Conservation (phyloP, 352 stramenopile genomes). For the Phytopythium cucurbitacearum region DNA sequence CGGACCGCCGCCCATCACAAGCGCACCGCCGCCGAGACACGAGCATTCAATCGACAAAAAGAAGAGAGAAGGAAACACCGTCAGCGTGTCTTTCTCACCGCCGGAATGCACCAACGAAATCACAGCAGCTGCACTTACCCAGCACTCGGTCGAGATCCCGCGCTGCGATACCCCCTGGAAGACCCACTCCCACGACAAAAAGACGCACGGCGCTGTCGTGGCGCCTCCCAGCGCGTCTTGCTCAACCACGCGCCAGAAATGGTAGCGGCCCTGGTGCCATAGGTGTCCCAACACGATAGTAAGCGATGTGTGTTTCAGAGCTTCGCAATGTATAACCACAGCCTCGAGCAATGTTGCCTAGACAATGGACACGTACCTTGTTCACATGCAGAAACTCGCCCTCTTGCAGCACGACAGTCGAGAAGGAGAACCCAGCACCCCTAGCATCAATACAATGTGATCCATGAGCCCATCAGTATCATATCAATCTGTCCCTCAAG, state of each 20-base stretch:
- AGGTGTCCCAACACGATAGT: neutral
- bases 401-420: constrained; percentile 65
- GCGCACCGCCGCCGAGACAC: too few species aligned
- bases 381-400: constrained; percentile 85
- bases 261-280: constrained; percentile 45
- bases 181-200: constrained; percentile 83
- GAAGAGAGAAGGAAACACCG: neutral
- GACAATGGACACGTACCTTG: constrained; percentile 34
- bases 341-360: neutral
- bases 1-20: too few species aligned
- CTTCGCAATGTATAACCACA: neutral
- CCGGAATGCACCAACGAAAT: constrained; percentile 3
- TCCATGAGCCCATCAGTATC: neutral
- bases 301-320: neutral
- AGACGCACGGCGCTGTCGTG: constrained; percentile 58
- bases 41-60: constrained; percentile 3
- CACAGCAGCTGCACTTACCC: constrained; percentile 24
- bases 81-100: constrained; percentile 1
- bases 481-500: neutral
- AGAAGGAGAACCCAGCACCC: constrained; percentile 67
- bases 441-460: constrained; percentile 13
- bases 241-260: constrained; percentile 82
- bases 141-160: constrained; percentile 79
- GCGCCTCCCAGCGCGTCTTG: constrained; percentile 23
- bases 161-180: constrained; percentile 80